Evolutionary conservation across 2,329 filamentous ascomycete genomes (phyloP), one percentile per base, ranked within the genome.

Genomic region (Dactylellina parvicollis): DNA sequence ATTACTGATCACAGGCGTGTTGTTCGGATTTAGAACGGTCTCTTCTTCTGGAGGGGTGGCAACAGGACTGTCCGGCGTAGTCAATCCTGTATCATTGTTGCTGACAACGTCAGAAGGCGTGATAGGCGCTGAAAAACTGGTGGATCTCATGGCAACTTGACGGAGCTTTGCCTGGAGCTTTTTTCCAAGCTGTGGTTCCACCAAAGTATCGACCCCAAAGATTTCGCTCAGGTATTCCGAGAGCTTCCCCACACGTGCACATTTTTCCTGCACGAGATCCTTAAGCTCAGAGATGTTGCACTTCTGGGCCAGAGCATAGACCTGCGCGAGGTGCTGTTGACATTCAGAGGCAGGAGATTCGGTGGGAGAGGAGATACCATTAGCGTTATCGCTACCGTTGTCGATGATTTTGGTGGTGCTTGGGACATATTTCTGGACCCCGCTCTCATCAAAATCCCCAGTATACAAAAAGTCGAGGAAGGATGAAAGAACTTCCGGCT

Each of bases 401-500:
- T 40, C 28, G 7, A 7, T 20, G 10, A 9, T 30, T 5, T 44
- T 1, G 18, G n/a, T 4, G 9, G 10, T 59, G 50, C 66, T 64
- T n/a, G 49, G 57, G 26, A 71, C 24, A 16, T 64, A 59, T 1
- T 28, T 34, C 2, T 57, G 50, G 3, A 10, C 4, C 10, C 66
- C 66, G 2, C 16, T 64, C 12, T 71, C 66, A 26, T 71, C 66
- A n/a, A 71, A 71, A 22, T 56, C 26, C 4, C 66, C 66, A 7
- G 34, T 64, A 14, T 71, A 71, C 4, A 71, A 26, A 44, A 56
- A 71, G 26, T 71, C 66, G 2, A 71, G 28, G 5, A 71, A 38
- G 24, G 57, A 71, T 1, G 66, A 57, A 7, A 71, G 36, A 22
- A 52, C 52, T 4, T 32, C 44, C 2, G 57, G 66, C 28, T 50